Evolutionary conservation across 805 yeast genomes (phyloP).

Genomic region (Grigorovia yakushimaensis): DNA sequence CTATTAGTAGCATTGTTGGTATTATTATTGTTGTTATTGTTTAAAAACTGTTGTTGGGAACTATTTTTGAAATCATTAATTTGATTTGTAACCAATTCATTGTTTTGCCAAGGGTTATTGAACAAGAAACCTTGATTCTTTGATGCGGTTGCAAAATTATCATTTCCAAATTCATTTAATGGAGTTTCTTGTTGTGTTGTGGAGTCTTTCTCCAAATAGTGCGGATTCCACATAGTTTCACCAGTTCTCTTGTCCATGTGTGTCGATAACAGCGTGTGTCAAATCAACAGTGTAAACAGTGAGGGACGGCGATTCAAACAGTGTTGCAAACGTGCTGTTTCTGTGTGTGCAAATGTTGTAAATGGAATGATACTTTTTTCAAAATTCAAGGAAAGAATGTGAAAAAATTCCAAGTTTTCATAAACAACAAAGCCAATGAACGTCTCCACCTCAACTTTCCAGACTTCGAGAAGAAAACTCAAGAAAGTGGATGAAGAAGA

Average conservation of each 20-base stretch:
- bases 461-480: constrained; percentile 66
- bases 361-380: not conserved
- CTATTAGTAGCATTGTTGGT: not conserved
- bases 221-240: constrained; percentile 12
- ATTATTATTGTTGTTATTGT: not conserved
- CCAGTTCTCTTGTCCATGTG: not conserved
- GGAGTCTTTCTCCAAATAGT: constrained; percentile 1
- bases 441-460: constrained; percentile 79
- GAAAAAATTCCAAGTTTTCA: not conserved
- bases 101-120: constrained; percentile 12
- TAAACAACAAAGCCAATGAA: constrained; percentile 44
- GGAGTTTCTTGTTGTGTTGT: not conserved
- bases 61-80: not conserved
- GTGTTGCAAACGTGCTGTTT: not conserved
- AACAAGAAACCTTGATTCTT: constrained; percentile 2
- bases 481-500: constrained; percentile 77
- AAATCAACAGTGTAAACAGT: not conserved
- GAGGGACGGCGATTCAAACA: not conserved
- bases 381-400: not conserved
- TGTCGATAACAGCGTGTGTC: not conserved
- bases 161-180: too few relatives aligned
- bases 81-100: not conserved
- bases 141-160: not conserved
- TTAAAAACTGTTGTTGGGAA: not conserved
- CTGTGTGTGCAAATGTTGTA: not conserved